A percentile compares a stretch with the other conserved stretches of the same genome.
These are phyloP conservation scores for Pichia insulana DNA, from an alignment of 805 yeast species.

Conservation along the genomic window DNA sequence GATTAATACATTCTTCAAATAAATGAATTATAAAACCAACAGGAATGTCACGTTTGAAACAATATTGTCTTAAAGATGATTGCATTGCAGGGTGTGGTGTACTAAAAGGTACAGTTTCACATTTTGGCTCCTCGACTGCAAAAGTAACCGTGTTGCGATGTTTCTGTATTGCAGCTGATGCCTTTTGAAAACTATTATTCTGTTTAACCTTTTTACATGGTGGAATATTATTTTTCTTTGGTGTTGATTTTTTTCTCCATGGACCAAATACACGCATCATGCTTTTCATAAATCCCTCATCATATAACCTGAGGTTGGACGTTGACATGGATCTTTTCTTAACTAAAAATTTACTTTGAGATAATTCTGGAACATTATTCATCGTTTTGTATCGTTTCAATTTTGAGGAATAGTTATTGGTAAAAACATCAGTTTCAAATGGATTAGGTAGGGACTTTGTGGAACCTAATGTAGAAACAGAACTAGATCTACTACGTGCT, in stretches of 20 bases:
- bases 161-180: not conserved
- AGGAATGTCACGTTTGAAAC: constrained; percentile 69
- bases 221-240: too few relatives aligned
- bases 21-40: constrained; percentile 67
- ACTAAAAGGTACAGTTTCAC: constrained; percentile 24
- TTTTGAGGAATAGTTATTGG: not conserved
- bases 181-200: not conserved
- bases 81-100: constrained; percentile 52
- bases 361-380: too few relatives aligned
- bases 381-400: not conserved
- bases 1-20: constrained; percentile 56
- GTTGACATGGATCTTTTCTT: not conserved
- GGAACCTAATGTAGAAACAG: constrained; percentile 3
- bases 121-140: not conserved
- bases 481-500: constrained; percentile 7
- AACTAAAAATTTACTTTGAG: too few relatives aligned
- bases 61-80: constrained; percentile 52
- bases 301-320: not conserved
- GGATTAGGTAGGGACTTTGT: not conserved
- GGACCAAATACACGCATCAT: not conserved
- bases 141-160: not conserved
- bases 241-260: not conserved
- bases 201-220: too few relatives aligned
- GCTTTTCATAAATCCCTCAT: not conserved
- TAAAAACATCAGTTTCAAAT: not conserved